Percentiles rank a stretch among this genome's conserved stretches.
phyloP scores from a whole-genome alignment of 208 protist species.

The Trypanosomatidae sp. region DNA sequence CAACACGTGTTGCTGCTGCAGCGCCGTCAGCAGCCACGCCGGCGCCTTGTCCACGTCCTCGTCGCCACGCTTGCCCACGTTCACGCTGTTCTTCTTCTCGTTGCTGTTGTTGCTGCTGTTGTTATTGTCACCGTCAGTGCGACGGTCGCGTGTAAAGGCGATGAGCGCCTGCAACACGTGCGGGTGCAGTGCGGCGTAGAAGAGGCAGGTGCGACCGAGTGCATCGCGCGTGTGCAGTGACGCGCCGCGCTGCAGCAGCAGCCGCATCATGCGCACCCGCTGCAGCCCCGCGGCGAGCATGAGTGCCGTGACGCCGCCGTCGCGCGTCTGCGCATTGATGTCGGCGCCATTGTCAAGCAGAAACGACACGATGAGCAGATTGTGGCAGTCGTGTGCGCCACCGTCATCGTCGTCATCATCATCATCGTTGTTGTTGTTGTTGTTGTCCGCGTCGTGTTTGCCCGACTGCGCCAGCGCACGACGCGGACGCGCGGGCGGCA shows the following conservation, averaged over 20 bases:
- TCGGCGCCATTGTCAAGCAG: constrained; percentile 65
- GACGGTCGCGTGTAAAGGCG: no score
- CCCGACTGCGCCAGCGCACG: background rate
- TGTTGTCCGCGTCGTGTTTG: background rate
- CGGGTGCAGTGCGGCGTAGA: constrained; percentile 40
- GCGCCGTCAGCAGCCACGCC: constrained; percentile 4
- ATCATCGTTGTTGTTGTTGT: constrained; percentile 1
- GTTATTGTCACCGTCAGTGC: no score
- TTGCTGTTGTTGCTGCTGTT: no score
- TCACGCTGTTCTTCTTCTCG: no score
- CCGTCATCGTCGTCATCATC: background rate
- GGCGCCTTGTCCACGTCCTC: no score
- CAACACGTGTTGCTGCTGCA: constrained; percentile 20
- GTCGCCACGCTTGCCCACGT: no score
- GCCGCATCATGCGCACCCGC: constrained; percentile 21
- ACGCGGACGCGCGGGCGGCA: no score
- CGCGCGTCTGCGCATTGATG: constrained; percentile 20
- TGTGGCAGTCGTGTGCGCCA: constrained; percentile 13
- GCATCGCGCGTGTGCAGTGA: constrained; percentile 18
- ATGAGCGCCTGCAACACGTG: no score
- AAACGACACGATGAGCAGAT: constrained; percentile 44
- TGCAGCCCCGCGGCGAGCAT: constrained; percentile 49
- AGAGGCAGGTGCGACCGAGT: constrained; percentile 20
- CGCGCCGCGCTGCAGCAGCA: constrained; percentile 46
- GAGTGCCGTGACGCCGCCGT: constrained; percentile 48